Evolutionary conservation across 768 basidiomycete genomes (phyloP).

Genomic region (Russula dissimulans): DNA sequence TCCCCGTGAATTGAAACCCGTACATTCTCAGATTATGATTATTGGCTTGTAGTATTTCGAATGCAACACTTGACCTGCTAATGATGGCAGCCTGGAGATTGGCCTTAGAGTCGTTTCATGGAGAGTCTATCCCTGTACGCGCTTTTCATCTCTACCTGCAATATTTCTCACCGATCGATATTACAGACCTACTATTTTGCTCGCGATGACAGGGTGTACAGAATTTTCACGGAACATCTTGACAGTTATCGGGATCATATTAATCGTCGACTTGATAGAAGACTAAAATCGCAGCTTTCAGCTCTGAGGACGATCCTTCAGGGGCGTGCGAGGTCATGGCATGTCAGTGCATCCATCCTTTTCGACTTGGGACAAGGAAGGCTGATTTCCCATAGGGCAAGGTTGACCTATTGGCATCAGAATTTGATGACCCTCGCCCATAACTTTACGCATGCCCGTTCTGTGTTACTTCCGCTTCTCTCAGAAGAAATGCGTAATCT

Average conservation of each 20-base stretch:
- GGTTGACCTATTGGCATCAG: slow-evolving; percentile 48
- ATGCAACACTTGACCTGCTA: slow-evolving; percentile 78
- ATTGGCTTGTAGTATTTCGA: slow-evolving; percentile 52
- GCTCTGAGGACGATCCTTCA: slow-evolving; percentile 31
- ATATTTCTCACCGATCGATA: background rate
- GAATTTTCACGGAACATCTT: slow-evolving; percentile 45
- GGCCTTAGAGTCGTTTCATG: slow-evolving; percentile 47
- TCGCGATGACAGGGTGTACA: slow-evolving; percentile 80
- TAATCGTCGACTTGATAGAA: slow-evolving; percentile 39
- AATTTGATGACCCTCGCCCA: slow-evolving; percentile 52
- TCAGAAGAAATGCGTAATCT: background rate
- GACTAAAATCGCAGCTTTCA: slow-evolving; percentile 63
- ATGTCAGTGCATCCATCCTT: slow-evolving; percentile 5
- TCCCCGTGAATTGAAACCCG: background rate
- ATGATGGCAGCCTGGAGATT: slow-evolving; percentile 76
- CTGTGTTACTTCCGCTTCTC: background rate
- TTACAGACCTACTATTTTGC: slow-evolving; percentile 79
- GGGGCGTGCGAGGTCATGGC: slow-evolving; percentile 18
- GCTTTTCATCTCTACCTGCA: background rate
- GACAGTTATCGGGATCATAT: slow-evolving; percentile 34
- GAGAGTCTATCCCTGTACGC: slow-evolving; percentile 65
- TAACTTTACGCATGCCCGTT: slow-evolving; percentile 23
- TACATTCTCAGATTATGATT: background rate
- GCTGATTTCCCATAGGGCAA: slow-evolving; percentile 37
- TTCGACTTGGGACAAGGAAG: background rate